Conservation (phyloP, 2,329 filamentous ascomycete species). For the Botrytis medusae region DNA sequence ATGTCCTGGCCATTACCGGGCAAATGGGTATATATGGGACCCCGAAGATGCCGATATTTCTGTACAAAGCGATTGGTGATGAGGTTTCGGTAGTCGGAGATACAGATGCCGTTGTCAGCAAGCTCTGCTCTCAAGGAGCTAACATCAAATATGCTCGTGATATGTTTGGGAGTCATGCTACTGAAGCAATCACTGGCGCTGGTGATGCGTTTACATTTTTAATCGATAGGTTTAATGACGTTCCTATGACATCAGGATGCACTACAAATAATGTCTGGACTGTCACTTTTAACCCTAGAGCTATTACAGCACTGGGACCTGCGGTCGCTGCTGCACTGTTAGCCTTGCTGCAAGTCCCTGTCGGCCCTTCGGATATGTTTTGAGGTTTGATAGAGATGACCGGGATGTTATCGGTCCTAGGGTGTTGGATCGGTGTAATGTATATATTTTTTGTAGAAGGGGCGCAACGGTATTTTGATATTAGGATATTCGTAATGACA, state of each 20-base stretch:
- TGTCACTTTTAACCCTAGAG: neutral
- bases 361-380: neutral
- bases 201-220: slow-evolving; percentile 40
- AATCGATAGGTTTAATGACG: slow-evolving; percentile 24
- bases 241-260: neutral
- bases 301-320: neutral
- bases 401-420: too few species aligned
- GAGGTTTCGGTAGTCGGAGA: slow-evolving; percentile 46
- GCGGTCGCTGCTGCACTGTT: slow-evolving; percentile 7
- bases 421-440: neutral
- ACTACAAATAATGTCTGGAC: slow-evolving; percentile 6
- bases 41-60: slow-evolving; percentile 48
- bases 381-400: neutral
- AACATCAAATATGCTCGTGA: slow-evolving; percentile 48
- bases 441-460: neutral
- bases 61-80: slow-evolving; percentile 51
- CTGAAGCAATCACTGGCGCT: slow-evolving; percentile 41
- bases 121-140: slow-evolving; percentile 45
- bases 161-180: slow-evolving; percentile 44
- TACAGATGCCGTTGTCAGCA: slow-evolving; percentile 45
- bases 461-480: neutral
- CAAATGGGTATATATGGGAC: slow-evolving; percentile 41
- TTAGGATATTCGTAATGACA: neutral
- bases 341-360: neutral
- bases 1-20: neutral